Evolutionary conservation across 2,329 filamentous ascomycete genomes (phyloP).

Genomic region (Clarireedia hainanense): DNA sequence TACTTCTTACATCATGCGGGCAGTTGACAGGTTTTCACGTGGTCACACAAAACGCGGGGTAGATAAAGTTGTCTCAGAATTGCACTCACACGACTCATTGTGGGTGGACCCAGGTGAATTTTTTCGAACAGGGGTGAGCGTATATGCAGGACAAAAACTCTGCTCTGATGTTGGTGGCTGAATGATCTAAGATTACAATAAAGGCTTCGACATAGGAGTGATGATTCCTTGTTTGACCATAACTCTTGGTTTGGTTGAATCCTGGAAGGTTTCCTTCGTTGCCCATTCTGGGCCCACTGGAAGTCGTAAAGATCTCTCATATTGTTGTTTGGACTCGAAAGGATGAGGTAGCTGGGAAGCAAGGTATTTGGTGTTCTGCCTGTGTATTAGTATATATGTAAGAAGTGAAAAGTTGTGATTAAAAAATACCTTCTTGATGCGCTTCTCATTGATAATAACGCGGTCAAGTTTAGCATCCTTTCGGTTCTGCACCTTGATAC

Average conservation of each 20-base stretch:
- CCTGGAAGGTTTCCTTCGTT: constrained; percentile 93
- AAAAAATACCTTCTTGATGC: constrained; percentile 66
- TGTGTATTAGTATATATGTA: constrained; percentile 6
- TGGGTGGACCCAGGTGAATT: too few species aligned
- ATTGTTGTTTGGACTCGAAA: constrained; percentile 83
- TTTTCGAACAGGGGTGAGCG: too few species aligned
- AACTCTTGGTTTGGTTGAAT: constrained; percentile 78
- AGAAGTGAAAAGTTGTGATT: not conserved
- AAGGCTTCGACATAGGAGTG: constrained; percentile 74
- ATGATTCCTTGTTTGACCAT: constrained; percentile 89
- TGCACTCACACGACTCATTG: too few species aligned
- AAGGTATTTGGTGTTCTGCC: constrained; percentile 75
- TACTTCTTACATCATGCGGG: too few species aligned
- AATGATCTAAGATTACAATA: constrained; percentile 18
- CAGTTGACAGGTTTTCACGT: too few species aligned
- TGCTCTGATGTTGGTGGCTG: not conserved
- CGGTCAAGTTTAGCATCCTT: constrained; percentile 75
- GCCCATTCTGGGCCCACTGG: constrained; percentile 92
- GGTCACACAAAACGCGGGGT: too few species aligned
- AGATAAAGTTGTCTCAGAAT: too few species aligned
- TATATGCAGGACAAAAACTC: too few species aligned
- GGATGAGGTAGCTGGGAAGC: constrained; percentile 77
- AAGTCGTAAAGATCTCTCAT: constrained; percentile 78
- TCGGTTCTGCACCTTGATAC: constrained; percentile 67
- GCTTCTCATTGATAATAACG: constrained; percentile 91